Evolutionary conservation across 306 rosid genomes (phyloP).

Genomic region (Macrotyloma uniflorum): DNA sequence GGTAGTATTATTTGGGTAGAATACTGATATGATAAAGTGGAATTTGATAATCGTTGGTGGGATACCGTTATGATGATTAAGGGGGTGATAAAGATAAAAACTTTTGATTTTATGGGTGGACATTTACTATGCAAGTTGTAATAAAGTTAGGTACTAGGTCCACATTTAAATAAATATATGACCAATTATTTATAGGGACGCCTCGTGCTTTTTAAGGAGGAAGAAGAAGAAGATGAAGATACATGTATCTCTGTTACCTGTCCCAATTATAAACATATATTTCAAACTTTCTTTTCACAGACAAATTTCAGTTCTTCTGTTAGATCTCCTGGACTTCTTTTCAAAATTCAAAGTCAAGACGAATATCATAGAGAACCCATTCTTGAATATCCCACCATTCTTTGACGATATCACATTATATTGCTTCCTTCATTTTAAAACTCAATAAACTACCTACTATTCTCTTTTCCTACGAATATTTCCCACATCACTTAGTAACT

Average conservation of each 20-base stretch:
- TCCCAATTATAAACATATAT: constrained; percentile 18
- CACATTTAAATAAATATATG: neutral
- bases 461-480: too few relatives aligned
- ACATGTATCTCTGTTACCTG: constrained; percentile 40
- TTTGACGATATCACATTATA: neutral
- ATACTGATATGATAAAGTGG: neutral
- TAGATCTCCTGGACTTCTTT: constrained; percentile 36
- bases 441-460: neutral
- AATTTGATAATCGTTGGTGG: neutral
- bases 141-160: neutral
- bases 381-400: neutral
- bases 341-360: constrained; percentile 42
- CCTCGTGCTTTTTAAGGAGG: constrained; percentile 36
- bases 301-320: constrained; percentile 25
- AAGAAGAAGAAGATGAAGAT: neutral
- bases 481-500: too few relatives aligned
- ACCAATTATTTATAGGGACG: constrained; percentile 31
- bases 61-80: constrained; percentile 29
- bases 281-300: constrained; percentile 8
- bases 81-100: constrained; percentile 24
- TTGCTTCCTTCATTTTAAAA: neutral
- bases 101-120: neutral
- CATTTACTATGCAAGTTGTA: constrained; percentile 30
- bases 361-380: constrained; percentile 32
- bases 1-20: too few relatives aligned